Evolutionary conservation across 169 alveolate genomes (phyloP).

Genomic region (Plasmodium yoelii): DNA sequence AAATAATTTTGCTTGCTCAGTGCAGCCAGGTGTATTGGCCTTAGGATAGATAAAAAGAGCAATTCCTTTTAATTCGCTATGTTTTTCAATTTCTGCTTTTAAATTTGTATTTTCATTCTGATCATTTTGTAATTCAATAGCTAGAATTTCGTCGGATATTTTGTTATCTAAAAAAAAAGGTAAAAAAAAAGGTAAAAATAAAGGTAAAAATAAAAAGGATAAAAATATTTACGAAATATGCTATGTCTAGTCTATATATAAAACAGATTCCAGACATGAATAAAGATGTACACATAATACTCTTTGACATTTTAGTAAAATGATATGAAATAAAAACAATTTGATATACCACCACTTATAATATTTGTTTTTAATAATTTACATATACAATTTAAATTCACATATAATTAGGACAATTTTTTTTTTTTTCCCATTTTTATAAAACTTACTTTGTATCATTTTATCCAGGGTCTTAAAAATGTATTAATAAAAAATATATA

Average conservation of each 20-base stretch:
- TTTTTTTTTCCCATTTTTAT: background rate
- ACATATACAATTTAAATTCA: too few species aligned
- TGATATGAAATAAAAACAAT: too few species aligned
- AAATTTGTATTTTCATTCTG: conserved; percentile 73
- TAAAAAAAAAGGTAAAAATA: background rate
- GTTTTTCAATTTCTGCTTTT: conserved; percentile 60
- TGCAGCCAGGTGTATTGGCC: conserved; percentile 85
- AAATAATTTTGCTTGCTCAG: conserved; percentile 83
- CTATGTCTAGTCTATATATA: too few species aligned
- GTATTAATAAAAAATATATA: conserved; percentile 10
- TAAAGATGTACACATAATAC: too few species aligned
- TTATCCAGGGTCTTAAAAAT: background rate
- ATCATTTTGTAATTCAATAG: conserved; percentile 76
- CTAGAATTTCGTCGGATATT: conserved; percentile 72
- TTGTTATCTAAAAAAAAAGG: conserved; percentile 59
- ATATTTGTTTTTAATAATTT: too few species aligned
- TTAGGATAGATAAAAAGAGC: conserved; percentile 83
- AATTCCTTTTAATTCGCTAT: conserved; percentile 79
- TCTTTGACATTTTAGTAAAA: too few species aligned
- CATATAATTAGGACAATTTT: background rate
- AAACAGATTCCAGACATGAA: too few species aligned
- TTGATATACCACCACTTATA: too few species aligned
- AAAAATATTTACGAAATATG: background rate
- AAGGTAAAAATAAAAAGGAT: background rate
- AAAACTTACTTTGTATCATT: conserved; percentile 28